Evolutionary conservation across 331 rosid genomes (phyloP).

Genomic region (Quercus phellos): DNA sequence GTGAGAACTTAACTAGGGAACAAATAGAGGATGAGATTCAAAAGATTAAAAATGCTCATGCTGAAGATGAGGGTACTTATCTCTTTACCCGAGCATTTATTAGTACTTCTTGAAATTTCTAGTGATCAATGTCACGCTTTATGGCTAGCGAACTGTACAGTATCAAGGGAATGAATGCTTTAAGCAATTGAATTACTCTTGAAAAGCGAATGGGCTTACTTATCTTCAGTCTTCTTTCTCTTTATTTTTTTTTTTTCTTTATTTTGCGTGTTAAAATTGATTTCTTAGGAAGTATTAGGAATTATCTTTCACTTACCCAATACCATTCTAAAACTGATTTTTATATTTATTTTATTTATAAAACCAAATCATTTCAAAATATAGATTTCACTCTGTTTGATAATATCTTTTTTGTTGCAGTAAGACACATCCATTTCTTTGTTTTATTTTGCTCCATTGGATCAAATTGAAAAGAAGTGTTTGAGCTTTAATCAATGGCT

Average conservation of each 20-base stretch:
- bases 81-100: neutral
- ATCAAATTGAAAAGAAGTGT: no score
- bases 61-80: constrained; percentile 80
- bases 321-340: neutral
- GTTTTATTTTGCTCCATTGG: no score
- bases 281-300: neutral
- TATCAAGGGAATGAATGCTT: neutral
- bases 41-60: constrained; percentile 85
- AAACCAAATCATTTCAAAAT: neutral
- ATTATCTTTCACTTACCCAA: neutral
- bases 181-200: neutral
- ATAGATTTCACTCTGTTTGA: neutral
- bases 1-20: constrained; percentile 70
- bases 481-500: no score
- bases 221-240: neutral
- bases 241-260: neutral
- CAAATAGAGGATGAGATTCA: constrained; percentile 72
- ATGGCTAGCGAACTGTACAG: neutral
- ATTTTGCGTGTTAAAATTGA: neutral
- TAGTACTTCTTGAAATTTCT: neutral
- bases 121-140: neutral
- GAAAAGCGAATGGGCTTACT: neutral
- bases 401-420: neutral
- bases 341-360: neutral
- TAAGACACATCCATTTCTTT: neutral